A percentile compares a stretch with the other conserved stretches of the same genome.
Evolutionary conservation across 2,329 filamentous ascomycete species (phyloP).

Genomic region (Penicillium sp.): DNA sequence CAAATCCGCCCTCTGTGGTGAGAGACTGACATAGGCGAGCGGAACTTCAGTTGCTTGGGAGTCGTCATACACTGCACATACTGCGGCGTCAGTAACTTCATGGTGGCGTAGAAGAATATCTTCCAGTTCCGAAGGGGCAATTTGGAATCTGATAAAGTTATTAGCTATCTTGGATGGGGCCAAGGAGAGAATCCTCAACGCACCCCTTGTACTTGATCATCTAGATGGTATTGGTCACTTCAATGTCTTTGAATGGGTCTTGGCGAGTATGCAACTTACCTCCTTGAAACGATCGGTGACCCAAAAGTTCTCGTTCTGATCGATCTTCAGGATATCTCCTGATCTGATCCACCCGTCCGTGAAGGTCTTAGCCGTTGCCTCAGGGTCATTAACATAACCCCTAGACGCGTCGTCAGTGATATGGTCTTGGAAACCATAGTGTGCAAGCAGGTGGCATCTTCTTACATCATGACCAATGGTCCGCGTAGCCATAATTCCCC

Average conservation of each 20-base stretch:
- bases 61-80: conserved; percentile 26
- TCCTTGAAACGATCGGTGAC: conserved; percentile 28
- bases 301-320: conserved; percentile 23
- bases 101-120: conserved; percentile 77
- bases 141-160: conserved; percentile 21
- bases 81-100: conserved; percentile 24
- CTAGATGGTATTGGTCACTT: not conserved
- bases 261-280: conserved; percentile 12
- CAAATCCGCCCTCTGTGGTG: conserved; percentile 1
- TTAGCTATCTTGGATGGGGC: not conserved
- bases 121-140: conserved; percentile 76
- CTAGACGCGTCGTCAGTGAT: conserved; percentile 6
- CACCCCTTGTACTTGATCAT: conserved; percentile 29
- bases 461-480: conserved; percentile 22
- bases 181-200: not conserved
- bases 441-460: not conserved
- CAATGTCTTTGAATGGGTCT: not conserved
- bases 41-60: conserved; percentile 26
- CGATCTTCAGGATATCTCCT: conserved; percentile 24
- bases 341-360: conserved; percentile 23
- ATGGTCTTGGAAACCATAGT: not conserved
- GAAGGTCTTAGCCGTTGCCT: conserved; percentile 20
- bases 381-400: conserved; percentile 21
- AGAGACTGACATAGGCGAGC: conserved; percentile 23
- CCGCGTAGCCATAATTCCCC: conserved; percentile 27